Base-by-base conservation (phyloP, 345 rosid genomes). In the Acer yangbiense region DNA sequence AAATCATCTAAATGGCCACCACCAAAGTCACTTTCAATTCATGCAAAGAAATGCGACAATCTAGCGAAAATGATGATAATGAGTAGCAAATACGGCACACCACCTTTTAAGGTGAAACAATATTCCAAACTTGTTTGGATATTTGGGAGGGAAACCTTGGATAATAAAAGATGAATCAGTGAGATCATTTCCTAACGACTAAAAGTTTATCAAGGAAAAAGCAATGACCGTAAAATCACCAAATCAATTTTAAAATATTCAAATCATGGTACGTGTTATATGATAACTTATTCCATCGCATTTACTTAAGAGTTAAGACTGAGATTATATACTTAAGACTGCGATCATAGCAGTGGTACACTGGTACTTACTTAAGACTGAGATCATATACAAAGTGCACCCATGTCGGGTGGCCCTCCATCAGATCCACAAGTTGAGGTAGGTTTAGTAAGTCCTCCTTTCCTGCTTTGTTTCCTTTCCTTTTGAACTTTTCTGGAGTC, bases 371-470 rank as follows among this genome's bases (percentile, higher is more conserved):
- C 83, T 64, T 13, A 69, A 60, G 41, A 67, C n/a, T 17, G 60
- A 73, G 77, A 70, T 87, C 83, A 93, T 85, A 90, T 90, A 80
- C 97, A 93, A 74, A 95, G 97, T 25, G 98, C 93, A 79, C 97
- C 97, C 82, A 94, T 78, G 78, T 94, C 93, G 70, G 85, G 92
- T 57, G 85, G 85, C 78, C 82, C 86, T 73, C 82, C 81, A 78
- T 86, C 93, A 65, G 83, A 81, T 83, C 79, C 89, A 65, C 77
- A 16, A 7, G 88, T 72, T 70, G 85, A 80, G 66, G 73, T 67
- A 65, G 86, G 72, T 74, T 78, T 79, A 39, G 77, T 75, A 61
- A 75, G 35, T 75, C 78, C 85, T 70, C 94, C 90, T 81, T 85
- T 91, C 77, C 82, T 87, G 69, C 71, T 52, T 78, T 83, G 88